Conservation (phyloP, 169 alveolate genomes). For the Eimeria praecox region DNA sequence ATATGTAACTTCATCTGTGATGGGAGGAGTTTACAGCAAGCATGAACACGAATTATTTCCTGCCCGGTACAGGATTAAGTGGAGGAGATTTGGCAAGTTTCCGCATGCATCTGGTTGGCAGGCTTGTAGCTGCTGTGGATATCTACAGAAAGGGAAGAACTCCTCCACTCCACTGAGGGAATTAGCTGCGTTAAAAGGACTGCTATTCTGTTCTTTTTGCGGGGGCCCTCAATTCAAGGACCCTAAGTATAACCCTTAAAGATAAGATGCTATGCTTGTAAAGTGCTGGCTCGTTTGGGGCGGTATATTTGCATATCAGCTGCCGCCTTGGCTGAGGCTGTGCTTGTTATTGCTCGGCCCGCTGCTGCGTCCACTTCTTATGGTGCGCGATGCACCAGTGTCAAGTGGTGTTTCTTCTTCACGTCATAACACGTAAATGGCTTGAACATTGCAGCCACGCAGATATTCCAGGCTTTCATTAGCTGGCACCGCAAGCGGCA, state of each 20-base stretch:
- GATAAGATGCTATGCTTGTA: background rate
- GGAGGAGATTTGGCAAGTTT: background rate
- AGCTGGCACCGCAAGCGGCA: too few relatives aligned
- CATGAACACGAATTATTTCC: background rate
- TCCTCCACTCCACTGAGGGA: background rate
- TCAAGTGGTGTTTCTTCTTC: too few relatives aligned
- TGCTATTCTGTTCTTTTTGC: background rate
- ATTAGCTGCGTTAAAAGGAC: background rate
- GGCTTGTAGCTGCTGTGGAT: background rate
- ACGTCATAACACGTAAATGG: too few relatives aligned
- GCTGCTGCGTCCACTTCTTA: too few relatives aligned
- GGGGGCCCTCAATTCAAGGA: background rate
- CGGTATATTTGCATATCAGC: background rate
- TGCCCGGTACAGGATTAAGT: background rate
- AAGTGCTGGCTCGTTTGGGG: background rate
- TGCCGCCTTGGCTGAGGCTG: too few relatives aligned
- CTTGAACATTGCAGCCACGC: too few relatives aligned
- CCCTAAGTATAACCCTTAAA: background rate
- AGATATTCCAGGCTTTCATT: too few relatives aligned
- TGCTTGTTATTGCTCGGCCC: too few relatives aligned
- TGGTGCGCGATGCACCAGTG: too few relatives aligned
- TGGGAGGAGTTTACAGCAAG: conserved; percentile 24
- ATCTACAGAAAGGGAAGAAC: background rate
- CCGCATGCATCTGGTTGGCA: background rate
- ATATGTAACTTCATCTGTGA: background rate